A percentile compares a stretch with the other conserved stretches of the same genome.
phyloP scores from a whole-genome alignment of 2,329 filamentous ascomycete genomes.

The Cladorrhinum sp. region DNA sequence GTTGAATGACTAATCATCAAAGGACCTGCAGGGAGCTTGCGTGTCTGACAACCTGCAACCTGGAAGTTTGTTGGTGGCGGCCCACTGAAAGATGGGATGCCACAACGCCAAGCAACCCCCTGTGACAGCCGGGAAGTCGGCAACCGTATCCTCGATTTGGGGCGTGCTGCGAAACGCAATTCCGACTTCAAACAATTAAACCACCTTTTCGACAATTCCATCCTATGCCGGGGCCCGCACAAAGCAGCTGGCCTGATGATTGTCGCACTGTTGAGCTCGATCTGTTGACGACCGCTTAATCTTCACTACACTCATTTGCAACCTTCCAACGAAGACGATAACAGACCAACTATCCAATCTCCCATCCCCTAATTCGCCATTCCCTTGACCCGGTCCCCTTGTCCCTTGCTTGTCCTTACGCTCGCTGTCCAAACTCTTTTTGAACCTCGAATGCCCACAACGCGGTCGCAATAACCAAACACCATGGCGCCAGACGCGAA shows the following conservation, averaged over 20 bases:
- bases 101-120: constrained; percentile 5
- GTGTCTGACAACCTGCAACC: neutral
- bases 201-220: constrained; percentile 6
- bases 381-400: neutral
- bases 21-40: neutral
- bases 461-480: constrained; percentile 8
- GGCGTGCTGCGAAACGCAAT: constrained; percentile 2
- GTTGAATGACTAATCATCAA: neutral
- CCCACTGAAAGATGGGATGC: neutral
- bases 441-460: constrained; percentile 14
- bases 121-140: constrained; percentile 6
- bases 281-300: constrained; percentile 4
- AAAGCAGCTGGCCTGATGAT: constrained; percentile 24
- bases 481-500: constrained; percentile 50
- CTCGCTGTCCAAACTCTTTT: neutral
- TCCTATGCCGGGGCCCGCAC: constrained; percentile 15
- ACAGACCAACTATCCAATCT: constrained; percentile 9
- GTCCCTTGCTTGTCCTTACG: neutral
- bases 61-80: neutral
- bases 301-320: constrained; percentile 9
- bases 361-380: neutral
- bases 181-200: constrained; percentile 9
- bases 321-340: constrained; percentile 1
- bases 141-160: constrained; percentile 6
- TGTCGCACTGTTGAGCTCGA: constrained; percentile 1